Evolutionary conservation across 345 rosid genomes (phyloP).

Genomic region (Carallia pectinifolia): DNA sequence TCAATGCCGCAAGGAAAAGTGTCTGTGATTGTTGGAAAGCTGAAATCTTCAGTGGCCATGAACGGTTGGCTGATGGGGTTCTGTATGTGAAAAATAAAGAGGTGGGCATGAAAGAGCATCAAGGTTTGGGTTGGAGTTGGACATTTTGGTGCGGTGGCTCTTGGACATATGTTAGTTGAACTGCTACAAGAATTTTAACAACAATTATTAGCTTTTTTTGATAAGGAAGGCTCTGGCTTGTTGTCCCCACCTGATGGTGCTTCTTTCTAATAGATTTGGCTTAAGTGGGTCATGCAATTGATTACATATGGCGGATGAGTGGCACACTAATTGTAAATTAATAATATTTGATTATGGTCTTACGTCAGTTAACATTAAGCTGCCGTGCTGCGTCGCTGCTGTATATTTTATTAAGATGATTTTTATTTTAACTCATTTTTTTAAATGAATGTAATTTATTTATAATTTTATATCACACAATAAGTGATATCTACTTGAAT

Average conservation of each 20-base stretch:
- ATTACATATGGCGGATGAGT: too few relatives aligned
- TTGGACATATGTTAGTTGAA: slow-evolving; percentile 42
- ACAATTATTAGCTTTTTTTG: neutral
- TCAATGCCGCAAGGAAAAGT: slow-evolving; percentile 33
- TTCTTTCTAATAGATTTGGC: slow-evolving; percentile 7
- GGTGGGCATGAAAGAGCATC: neutral
- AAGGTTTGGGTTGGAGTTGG: too few relatives aligned
- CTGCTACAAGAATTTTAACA: slow-evolving; percentile 43
- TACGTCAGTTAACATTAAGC: too few relatives aligned
- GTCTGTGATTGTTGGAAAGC: slow-evolving; percentile 54
- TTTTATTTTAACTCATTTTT: too few relatives aligned
- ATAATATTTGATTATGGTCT: too few relatives aligned
- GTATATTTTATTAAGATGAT: too few relatives aligned
- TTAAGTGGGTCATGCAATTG: slow-evolving; percentile 3
- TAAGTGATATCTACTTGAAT: too few relatives aligned
- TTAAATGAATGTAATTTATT: too few relatives aligned
- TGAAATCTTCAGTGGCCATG: slow-evolving; percentile 57
- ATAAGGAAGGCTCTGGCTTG: slow-evolving; percentile 6
- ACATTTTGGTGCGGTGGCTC: slow-evolving; percentile 37
- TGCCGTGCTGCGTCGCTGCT: too few relatives aligned
- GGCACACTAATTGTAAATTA: too few relatives aligned
- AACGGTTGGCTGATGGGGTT: slow-evolving; percentile 9
- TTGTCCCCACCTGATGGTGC: too few relatives aligned
- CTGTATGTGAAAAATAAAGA: neutral
- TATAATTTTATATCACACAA: too few relatives aligned